Evolutionary conservation across 2,329 filamentous ascomycete species (phyloP).

Genomic region (Botrytis galanthina): DNA sequence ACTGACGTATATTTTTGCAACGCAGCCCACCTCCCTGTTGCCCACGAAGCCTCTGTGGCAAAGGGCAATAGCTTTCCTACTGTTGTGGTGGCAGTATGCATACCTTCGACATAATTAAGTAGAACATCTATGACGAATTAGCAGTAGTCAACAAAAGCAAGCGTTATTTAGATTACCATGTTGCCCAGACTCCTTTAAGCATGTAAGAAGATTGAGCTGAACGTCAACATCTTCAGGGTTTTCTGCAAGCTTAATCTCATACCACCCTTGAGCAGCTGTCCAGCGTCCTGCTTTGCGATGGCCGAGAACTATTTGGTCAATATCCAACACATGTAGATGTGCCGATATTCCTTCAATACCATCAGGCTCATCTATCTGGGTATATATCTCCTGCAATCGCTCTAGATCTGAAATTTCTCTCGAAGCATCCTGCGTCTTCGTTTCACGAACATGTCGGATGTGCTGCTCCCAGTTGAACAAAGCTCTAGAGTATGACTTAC

Average conservation of each 20-base stretch:
- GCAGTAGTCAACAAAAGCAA: constrained; percentile 14
- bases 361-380: constrained; percentile 96
- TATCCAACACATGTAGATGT: constrained; percentile 79
- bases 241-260: constrained; percentile 83
- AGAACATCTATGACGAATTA: constrained; percentile 62
- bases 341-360: constrained; percentile 92
- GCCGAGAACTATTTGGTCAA: constrained; percentile 89
- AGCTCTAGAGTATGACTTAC: constrained; percentile 86
- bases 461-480: constrained; percentile 95
- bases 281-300: constrained; percentile 91
- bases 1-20: constrained; percentile 64
- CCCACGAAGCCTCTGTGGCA: constrained; percentile 89
- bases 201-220: constrained; percentile 80
- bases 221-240: constrained; percentile 73
- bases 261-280: constrained; percentile 96
- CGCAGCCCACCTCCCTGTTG: constrained; percentile 76
- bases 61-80: constrained; percentile 71
- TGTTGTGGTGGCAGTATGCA: constrained; percentile 51
- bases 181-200: constrained; percentile 92
- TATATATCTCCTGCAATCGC: constrained; percentile 88
- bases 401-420: constrained; percentile 67
- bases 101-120: constrained; percentile 80
- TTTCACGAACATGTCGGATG: constrained; percentile 54
- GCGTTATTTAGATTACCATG: constrained; percentile 58
- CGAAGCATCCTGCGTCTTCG: constrained; percentile 27